A percentile compares a stretch with the other conserved stretches of the same genome.
Evolutionary conservation across 2,329 filamentous ascomycete genomes (phyloP).

Genomic region (Fusarium succisae): DNA sequence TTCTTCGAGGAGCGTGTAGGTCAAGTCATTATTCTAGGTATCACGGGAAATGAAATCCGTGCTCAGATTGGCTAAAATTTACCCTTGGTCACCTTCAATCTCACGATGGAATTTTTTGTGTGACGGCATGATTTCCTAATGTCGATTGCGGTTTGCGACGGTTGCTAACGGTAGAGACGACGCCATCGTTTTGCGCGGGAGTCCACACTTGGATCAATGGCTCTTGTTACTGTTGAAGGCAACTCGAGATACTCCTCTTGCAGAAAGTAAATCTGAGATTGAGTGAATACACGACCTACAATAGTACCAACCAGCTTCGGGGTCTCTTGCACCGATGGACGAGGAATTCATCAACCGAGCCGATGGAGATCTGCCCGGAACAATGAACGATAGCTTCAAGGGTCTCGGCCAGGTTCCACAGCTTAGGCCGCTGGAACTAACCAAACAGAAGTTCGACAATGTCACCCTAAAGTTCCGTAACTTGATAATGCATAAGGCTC

Average conservation of each 20-base stretch:
- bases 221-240: background rate
- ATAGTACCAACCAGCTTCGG: conserved; percentile 10
- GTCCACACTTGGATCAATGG: background rate
- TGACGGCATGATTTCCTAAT: conserved; percentile 20
- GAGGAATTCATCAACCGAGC: conserved; percentile 13
- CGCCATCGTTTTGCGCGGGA: background rate
- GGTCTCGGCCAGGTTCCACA: conserved; percentile 14
- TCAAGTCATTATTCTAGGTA: conserved; percentile 14
- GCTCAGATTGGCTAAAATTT: conserved; percentile 22
- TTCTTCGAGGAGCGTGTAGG: background rate
- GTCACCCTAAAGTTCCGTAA: background rate
- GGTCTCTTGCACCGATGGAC: conserved; percentile 16
- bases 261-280: background rate
- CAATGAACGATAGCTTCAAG: conserved; percentile 1
- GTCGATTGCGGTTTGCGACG: conserved; percentile 30
- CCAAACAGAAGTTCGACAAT: conserved; percentile 18
- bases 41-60: conserved; percentile 22
- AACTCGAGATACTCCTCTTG: background rate
- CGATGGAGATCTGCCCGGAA: conserved; percentile 2
- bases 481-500: background rate
- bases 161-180: conserved; percentile 28
- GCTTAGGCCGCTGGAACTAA: conserved; percentile 28
- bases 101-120: conserved; percentile 6
- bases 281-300: background rate
- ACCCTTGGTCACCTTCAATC: background rate